A percentile compares a stretch with the other conserved stretches of the same genome.
Evolutionary conservation across 1,139 yeast genomes (phyloP).

Genomic region (Yamadazyma songkhlaensis): DNA sequence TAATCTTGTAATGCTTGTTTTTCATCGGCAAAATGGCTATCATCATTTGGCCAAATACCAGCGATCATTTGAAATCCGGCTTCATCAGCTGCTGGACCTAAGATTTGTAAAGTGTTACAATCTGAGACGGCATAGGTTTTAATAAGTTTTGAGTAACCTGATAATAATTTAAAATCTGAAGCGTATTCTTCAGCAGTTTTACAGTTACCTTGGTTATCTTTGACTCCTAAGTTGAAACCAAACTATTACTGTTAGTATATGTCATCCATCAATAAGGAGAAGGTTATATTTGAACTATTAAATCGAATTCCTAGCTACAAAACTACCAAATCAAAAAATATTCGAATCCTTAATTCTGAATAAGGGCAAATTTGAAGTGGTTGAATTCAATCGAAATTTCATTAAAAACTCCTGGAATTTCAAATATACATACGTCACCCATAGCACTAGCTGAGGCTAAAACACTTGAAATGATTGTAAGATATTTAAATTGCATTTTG

Average conservation of each 20-base stretch:
- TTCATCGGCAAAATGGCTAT: conserved; percentile 67
- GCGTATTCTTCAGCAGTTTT: conserved; percentile 67
- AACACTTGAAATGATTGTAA: conserved; percentile 37
- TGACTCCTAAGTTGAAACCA: conserved; percentile 82
- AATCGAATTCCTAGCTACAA: too few relatives aligned
- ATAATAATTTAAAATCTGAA: conserved; percentile 56
- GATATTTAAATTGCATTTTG: conserved; percentile 40
- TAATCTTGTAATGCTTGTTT: conserved; percentile 62
- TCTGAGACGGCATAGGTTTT: conserved; percentile 86
- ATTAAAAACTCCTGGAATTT: background rate
- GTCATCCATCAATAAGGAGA: too few relatives aligned
- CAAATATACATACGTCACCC: conserved; percentile 39
- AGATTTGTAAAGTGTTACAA: conserved; percentile 76
- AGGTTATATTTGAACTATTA: too few relatives aligned
- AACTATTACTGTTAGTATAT: conserved; percentile 30
- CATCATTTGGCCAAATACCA: conserved; percentile 92
- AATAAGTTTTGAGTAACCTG: conserved; percentile 55
- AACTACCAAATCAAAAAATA: too few relatives aligned
- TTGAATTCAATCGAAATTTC: background rate
- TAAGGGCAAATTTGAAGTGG: background rate
- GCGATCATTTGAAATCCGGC: conserved; percentile 71
- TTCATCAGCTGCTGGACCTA: conserved; percentile 83
- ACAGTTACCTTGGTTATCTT: conserved; percentile 67
- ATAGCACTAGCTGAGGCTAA: conserved; percentile 37
- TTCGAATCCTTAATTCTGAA: too few relatives aligned